Conservation (phyloP, 148 eudicot genomes). For the Fallopia convolvulus region DNA sequence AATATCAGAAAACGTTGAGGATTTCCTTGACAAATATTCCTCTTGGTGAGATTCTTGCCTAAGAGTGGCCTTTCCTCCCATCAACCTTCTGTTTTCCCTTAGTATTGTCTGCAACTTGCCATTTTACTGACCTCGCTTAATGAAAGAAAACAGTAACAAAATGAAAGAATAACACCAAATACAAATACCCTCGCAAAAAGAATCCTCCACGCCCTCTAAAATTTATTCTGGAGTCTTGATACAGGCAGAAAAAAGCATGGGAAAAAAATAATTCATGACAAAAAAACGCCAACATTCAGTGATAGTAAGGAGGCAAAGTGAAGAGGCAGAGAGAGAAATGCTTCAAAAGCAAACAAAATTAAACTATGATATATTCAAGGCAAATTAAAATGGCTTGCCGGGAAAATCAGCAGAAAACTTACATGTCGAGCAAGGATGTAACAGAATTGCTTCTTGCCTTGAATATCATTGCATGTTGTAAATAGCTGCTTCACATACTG, state of each 20-base stretch:
- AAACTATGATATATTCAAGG: not conserved
- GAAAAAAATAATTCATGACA: not conserved
- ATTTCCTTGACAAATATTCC: too few species aligned
- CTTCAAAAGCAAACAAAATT: conserved; percentile 1
- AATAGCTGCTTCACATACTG: conserved; percentile 83
- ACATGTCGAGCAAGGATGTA: conserved; percentile 92
- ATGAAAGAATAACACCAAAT: not conserved
- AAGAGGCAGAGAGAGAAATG: not conserved
- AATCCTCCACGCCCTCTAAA: not conserved
- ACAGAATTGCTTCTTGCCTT: conserved; percentile 70
- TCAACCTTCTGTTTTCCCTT: not conserved
- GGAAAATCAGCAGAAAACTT: conserved; percentile 24
- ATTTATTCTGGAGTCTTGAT: not conserved
- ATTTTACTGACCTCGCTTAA: not conserved
- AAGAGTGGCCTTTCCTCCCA: too few species aligned
- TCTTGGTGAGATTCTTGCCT: too few species aligned
- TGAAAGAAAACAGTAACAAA: not conserved
- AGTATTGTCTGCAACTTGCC: not conserved
- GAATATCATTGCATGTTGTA: conserved; percentile 53
- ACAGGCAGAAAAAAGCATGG: not conserved
- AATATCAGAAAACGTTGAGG: too few species aligned
- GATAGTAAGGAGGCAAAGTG: not conserved
- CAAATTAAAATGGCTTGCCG: conserved; percentile 1
- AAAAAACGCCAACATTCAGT: not conserved
- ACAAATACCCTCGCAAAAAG: not conserved